Evolutionary conservation across 1,139 yeast genomes (phyloP).

Genomic region (Kodamaea fungicola): DNA sequence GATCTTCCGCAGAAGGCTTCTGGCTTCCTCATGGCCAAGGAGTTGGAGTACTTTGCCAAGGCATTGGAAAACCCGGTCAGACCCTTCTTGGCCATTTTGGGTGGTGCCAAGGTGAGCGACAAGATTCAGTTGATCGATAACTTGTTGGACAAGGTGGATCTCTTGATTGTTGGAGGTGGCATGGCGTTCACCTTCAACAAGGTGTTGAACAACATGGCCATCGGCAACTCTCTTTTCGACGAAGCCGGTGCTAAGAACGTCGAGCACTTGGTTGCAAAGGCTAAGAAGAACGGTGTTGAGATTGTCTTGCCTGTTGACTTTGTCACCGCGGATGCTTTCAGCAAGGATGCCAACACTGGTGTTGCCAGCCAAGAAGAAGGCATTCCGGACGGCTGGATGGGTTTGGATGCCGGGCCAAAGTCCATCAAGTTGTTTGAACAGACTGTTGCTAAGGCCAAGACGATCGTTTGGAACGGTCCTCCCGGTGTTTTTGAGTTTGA

Average conservation of each 20-base stretch:
- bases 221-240: constrained; percentile 88
- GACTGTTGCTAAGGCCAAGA: constrained; percentile 87
- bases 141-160: constrained; percentile 90
- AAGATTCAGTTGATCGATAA: constrained; percentile 97
- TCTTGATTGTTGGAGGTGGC: constrained; percentile 95
- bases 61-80: constrained; percentile 95
- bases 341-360: constrained; percentile 81
- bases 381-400: constrained; percentile 91
- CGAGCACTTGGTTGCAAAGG: constrained; percentile 84
- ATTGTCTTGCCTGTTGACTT: constrained; percentile 90
- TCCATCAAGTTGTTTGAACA: constrained; percentile 70
- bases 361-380: constrained; percentile 82
- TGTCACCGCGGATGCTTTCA: constrained; percentile 89
- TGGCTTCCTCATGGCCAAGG: constrained; percentile 96
- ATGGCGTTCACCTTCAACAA: constrained; percentile 98
- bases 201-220: constrained; percentile 75
- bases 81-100: constrained; percentile 95
- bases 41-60: constrained; percentile 92
- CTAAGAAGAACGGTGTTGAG: constrained; percentile 90
- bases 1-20: constrained; percentile 92
- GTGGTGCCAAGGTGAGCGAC: constrained; percentile 98
- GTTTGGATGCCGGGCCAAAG: constrained; percentile 92
- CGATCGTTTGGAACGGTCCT: constrained; percentile 99
- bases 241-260: constrained; percentile 92
- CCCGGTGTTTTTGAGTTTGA: constrained; percentile 99